Base-by-base conservation (phyloP, 768 basidiomycete genomes). In the Postia placenta region DNA sequence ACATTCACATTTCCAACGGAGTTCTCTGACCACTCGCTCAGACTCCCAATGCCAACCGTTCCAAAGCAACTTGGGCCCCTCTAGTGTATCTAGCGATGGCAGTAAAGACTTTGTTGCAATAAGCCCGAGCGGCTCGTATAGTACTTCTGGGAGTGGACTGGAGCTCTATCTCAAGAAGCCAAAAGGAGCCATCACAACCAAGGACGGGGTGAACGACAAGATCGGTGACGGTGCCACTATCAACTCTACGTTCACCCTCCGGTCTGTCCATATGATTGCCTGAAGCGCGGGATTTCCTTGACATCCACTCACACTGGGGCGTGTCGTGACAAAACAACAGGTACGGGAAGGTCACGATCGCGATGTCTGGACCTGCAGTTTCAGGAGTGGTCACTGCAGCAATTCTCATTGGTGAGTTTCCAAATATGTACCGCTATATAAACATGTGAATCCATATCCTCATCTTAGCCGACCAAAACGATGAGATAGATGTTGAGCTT, bases 401-500 rank as follows among this genome's bases (percentile, higher is more conserved):
- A 5, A 72, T 74, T 28, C 52, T 74, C 19, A 68, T 73, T 7
- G 67, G 70, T 69, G 47, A 41, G 63, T 50, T 25, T 5, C 15
- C n/a, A n/a, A n/a, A n/a, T n/a, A n/a, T n/a, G n/a, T n/a, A n/a
- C 17, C 33, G 7, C 26, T 28, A 30, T 17, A 11, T 47, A 24
- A 17, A 38, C 22, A 22, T 45, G 35, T 25, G 24, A n/a, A n/a
- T 5, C 20, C 20, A 11, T 35, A 20, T 27, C 11, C 24, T 41
- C 36, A 12, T 36, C 20, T 11, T 22, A 42, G 57, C 57, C 1
- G 48, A 52, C n/a, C 42, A 62, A 28, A 44, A 48, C 14, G 72
- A 74, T 52, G 71, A 75, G 47, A 69, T 73, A 25, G 74, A 75
- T 52, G 55, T 74, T 30, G 73, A 75, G 50, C 52, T 71, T 4